phyloP scores from a whole-genome alignment of 352 stramenopile species.

The Globisporangium solare region DNA sequence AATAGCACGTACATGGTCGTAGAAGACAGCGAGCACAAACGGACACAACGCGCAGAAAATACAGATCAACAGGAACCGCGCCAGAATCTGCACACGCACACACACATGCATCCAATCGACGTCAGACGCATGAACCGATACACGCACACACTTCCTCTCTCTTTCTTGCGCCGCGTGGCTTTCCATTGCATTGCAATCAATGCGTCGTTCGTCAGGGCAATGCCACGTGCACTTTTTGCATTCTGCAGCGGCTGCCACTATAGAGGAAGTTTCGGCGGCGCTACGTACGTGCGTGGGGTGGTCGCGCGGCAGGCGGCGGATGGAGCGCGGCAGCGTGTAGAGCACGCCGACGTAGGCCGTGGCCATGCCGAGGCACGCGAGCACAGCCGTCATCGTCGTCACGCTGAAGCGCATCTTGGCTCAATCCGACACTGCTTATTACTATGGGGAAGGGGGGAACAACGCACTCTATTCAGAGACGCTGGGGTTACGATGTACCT shows the following conservation, averaged over 20 bases:
- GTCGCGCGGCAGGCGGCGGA: slow-evolving; percentile 73
- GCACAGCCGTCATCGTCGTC: slow-evolving; percentile 50
- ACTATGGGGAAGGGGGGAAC: slow-evolving; percentile 10
- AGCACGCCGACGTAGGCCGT: slow-evolving; percentile 82
- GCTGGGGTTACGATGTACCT: neutral
- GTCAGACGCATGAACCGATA: neutral
- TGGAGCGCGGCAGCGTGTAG: slow-evolving; percentile 72
- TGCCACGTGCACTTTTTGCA: too few relatives aligned
- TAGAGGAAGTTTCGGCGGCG: too few relatives aligned
- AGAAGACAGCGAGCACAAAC: slow-evolving; percentile 78
- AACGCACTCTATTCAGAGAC: slow-evolving; percentile 4
- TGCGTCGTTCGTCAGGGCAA: too few relatives aligned
- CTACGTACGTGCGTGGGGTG: slow-evolving; percentile 74
- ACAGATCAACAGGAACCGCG: slow-evolving; percentile 84
- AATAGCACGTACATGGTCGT: slow-evolving; percentile 56
- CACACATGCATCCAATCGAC: neutral
- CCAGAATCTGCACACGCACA: slow-evolving; percentile 57
- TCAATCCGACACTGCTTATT: neutral
- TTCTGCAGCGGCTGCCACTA: too few relatives aligned
- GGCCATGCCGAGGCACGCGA: slow-evolving; percentile 80
- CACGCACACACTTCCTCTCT: too few relatives aligned
- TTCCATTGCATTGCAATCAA: too few relatives aligned
- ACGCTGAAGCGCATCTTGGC: slow-evolving; percentile 80
- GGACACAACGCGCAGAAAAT: slow-evolving; percentile 83
- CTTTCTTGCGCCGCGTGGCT: too few relatives aligned